Percentiles rank a stretch among this genome's conserved stretches.
Evolutionary conservation across 805 yeast species (phyloP).

Genomic region (Blastobotrys parvus): DNA sequence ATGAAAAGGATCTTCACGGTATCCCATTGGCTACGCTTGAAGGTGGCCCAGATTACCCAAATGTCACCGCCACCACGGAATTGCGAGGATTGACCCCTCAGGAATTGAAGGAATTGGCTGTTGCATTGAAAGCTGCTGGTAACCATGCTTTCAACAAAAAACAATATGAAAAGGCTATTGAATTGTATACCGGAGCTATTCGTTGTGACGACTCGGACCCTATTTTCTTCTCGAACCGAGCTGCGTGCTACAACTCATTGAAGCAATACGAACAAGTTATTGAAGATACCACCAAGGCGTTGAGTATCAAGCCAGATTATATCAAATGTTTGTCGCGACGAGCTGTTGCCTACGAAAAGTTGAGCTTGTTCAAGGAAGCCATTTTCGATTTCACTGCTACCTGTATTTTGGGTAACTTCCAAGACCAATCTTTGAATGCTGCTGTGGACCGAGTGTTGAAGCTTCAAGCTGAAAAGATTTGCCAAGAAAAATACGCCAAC

Average conservation of each 20-base stretch:
- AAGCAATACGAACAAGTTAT: conserved; percentile 76
- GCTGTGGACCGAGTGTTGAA: conserved; percentile 81
- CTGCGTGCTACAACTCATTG: conserved; percentile 87
- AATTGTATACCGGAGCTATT: conserved; percentile 72
- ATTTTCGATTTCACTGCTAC: conserved; percentile 87
- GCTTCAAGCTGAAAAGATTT: conserved; percentile 66
- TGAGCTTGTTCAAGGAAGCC: conserved; percentile 73
- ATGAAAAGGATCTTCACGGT: conserved; percentile 5
- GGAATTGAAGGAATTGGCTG: conserved; percentile 45
- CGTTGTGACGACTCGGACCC: conserved; percentile 64
- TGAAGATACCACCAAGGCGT: conserved; percentile 79
- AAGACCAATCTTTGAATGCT: conserved; percentile 66
- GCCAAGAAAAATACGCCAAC: conserved; percentile 49
- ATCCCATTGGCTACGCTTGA: conserved; percentile 10
- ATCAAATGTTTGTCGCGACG: conserved; percentile 88
- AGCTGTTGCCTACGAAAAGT: conserved; percentile 81
- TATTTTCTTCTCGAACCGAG: conserved; percentile 86
- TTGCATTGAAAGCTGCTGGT: conserved; percentile 82
- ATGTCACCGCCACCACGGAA: conserved; percentile 21
- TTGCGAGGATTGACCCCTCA: conserved; percentile 17
- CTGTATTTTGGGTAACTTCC: conserved; percentile 76
- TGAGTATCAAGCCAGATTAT: conserved; percentile 81
- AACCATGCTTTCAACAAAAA: conserved; percentile 67
- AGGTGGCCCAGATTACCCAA: conserved; percentile 29
- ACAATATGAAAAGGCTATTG: conserved; percentile 67